A percentile compares a stretch with the other conserved stretches of the same genome.
These are phyloP conservation scores for Penicillium hesseltinei DNA, from an alignment of 2,329 filamentous ascomycete species.

Conservation along the genomic window DNA sequence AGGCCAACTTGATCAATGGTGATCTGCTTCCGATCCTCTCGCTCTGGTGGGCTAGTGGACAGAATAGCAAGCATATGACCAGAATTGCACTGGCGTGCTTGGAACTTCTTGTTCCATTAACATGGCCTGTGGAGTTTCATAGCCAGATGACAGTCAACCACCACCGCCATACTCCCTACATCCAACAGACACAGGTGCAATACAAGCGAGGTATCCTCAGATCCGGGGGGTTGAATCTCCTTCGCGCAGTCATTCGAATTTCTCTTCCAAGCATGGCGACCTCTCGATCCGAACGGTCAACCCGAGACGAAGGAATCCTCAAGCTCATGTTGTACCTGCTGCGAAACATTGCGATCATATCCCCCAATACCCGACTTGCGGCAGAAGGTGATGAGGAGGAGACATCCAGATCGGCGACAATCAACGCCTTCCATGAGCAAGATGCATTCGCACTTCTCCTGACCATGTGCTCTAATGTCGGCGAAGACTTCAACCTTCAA, in stretches of 20 bases:
- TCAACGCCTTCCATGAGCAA: constrained; percentile 85
- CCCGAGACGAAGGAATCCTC: constrained; percentile 86
- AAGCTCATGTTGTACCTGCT: constrained; percentile 86
- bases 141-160: constrained; percentile 88
- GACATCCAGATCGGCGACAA: constrained; percentile 80
- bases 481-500: constrained; percentile 86
- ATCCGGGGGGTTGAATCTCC: constrained; percentile 71
- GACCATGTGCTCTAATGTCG: constrained; percentile 87
- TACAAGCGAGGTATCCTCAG: constrained; percentile 91
- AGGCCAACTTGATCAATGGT: constrained; percentile 86
- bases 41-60: constrained; percentile 70
- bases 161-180: constrained; percentile 83
- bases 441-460: constrained; percentile 84
- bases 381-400: constrained; percentile 87
- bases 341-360: constrained; percentile 83
- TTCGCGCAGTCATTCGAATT: constrained; percentile 76
- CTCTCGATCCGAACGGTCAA: constrained; percentile 69
- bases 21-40: constrained; percentile 89
- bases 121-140: constrained; percentile 84
- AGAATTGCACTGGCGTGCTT: constrained; percentile 81
- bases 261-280: constrained; percentile 84
- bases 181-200: constrained; percentile 80
- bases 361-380: constrained; percentile 67
- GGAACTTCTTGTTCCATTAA: constrained; percentile 87
- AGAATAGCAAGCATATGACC: constrained; percentile 71